phyloP scores from a whole-genome alignment of 1,284 basidiomycete species.

The Singerocomus rubriflavus region DNA sequence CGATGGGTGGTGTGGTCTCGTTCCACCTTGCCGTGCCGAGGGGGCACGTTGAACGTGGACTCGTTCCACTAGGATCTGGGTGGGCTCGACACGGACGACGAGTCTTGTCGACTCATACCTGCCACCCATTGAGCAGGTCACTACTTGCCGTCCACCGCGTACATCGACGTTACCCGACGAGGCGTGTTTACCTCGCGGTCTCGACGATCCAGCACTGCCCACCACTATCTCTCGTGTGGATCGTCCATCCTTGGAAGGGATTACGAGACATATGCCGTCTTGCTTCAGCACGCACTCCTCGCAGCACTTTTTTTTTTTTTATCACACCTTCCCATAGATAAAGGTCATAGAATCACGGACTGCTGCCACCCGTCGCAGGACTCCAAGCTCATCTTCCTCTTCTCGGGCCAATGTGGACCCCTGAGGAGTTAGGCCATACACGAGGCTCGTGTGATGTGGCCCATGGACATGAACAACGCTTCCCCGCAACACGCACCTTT shows the following conservation, averaged over 20 bases:
- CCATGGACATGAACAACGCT: conserved; percentile 11
- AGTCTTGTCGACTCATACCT: too few species aligned
- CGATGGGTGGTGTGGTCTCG: conserved; percentile 10
- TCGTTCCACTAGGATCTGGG: conserved; percentile 4
- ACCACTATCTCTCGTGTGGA: conserved; percentile 10
- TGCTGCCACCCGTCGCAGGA: conserved; percentile 9
- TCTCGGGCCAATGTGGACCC: conserved; percentile 4
- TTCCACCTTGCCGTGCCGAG: conserved; percentile 1
- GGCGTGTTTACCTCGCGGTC: conserved; percentile 3
- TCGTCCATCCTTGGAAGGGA: conserved; percentile 3
- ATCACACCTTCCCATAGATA: conserved; percentile 13
- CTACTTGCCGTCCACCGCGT: too few species aligned
- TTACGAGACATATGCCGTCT: conserved; percentile 16
- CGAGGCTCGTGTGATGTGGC: conserved; percentile 20
- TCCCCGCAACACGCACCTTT: conserved; percentile 29
- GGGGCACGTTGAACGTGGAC: background rate
- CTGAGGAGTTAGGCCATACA: conserved; percentile 12
- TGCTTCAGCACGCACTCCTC: background rate
- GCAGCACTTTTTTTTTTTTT: conserved; percentile 9
- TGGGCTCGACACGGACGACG: background rate
- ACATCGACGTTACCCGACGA: background rate
- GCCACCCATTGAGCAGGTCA: too few species aligned
- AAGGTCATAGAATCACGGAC: conserved; percentile 18
- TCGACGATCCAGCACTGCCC: conserved; percentile 17
- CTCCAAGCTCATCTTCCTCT: conserved; percentile 1